Evolutionary conservation across 768 basidiomycete species (phyloP).

Genomic region (Tricholoma furcatifolium): DNA sequence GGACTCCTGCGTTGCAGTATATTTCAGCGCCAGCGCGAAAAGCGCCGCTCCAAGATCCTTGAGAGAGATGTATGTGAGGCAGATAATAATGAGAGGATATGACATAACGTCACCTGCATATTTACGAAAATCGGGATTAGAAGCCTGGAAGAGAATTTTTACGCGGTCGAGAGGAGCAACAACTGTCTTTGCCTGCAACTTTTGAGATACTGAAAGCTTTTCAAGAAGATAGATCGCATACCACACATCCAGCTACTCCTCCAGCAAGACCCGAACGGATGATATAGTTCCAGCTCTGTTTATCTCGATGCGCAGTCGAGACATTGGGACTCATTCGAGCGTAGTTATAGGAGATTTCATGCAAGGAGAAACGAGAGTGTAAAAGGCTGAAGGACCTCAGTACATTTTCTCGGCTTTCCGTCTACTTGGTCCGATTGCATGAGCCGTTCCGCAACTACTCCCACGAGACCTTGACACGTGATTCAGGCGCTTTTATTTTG

Average conservation of each 20-base stretch:
- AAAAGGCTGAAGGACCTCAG: not conserved
- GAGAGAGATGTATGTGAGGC: not conserved
- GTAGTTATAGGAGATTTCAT: conserved; percentile 28
- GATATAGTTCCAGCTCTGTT: conserved; percentile 56
- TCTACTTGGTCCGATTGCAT: conserved; percentile 1
- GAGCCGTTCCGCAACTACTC: conserved; percentile 13
- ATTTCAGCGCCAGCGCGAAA: conserved; percentile 76
- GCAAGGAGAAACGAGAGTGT: conserved; percentile 20
- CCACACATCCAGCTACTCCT: conserved; percentile 91
- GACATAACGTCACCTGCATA: conserved; percentile 73
- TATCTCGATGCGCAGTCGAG: conserved; percentile 45
- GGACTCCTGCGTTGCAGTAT: conserved; percentile 60
- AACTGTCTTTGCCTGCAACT: conserved; percentile 80
- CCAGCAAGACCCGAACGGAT: conserved; percentile 88
- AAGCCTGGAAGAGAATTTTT: conserved; percentile 98
- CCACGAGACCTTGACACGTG: not conserved
- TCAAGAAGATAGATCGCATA: conserved; percentile 40
- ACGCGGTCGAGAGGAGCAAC: conserved; percentile 97
- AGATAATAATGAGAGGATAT: not conserved
- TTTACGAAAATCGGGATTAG: conserved; percentile 91
- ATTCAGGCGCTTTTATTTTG: not conserved
- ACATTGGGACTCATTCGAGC: conserved; percentile 64
- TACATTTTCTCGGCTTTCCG: conserved; percentile 6
- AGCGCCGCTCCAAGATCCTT: conserved; percentile 88
- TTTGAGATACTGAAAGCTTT: not conserved